These are phyloP conservation scores for Podospora sp. DNA, from an alignment of 495 filamentous ascomycete species.

Conservation along the genomic window DNA sequence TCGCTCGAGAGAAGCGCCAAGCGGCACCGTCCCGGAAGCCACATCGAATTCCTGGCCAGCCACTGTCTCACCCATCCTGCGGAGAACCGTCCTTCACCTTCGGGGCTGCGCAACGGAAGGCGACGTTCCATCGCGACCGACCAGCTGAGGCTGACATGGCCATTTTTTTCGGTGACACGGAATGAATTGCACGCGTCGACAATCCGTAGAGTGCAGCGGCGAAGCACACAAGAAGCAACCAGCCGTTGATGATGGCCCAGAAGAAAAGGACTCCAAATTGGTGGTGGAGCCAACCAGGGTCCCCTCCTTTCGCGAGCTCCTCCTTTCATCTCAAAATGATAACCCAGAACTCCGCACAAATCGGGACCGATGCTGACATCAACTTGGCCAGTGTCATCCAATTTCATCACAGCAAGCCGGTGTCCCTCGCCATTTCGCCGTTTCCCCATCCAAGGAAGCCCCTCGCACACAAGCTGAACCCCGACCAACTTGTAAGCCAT, in stretches of 20 bases:
- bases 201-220: not conserved
- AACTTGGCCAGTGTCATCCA: not conserved
- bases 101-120: not conserved
- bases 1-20: slow-evolving; percentile 6
- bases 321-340: not conserved
- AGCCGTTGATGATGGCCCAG: not conserved
- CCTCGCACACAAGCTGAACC: not conserved
- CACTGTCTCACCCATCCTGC: slow-evolving; percentile 5
- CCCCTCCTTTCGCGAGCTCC: not conserved
- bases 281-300: not conserved
- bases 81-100: not conserved
- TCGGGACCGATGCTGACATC: not conserved
- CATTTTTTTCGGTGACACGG: not conserved
- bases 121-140: not conserved
- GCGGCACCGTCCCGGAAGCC: not conserved
- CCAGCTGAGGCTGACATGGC: not conserved
- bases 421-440: no score
- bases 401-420: not conserved
- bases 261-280: not conserved
- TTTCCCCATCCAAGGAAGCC: not conserved
- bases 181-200: not conserved
- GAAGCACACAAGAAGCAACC: not conserved
- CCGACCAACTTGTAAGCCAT: not conserved
- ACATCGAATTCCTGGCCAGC: not conserved
- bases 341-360: not conserved